Base-by-base conservation (phyloP, 164 flowering plant genomes). In the Malania oleifera region DNA sequence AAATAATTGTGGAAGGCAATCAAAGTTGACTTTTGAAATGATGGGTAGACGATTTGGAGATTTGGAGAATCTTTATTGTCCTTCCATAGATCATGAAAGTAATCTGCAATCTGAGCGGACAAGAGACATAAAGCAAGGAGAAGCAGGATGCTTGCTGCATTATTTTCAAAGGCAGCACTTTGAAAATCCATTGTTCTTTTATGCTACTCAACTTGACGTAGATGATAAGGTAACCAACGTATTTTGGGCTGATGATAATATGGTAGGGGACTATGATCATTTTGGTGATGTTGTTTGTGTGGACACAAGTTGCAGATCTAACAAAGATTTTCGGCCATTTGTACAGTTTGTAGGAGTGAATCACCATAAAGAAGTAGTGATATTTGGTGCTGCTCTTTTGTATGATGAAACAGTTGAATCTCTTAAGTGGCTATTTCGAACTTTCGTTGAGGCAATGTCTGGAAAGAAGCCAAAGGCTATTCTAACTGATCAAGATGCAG, bases 221-320 rank as follows among this genome's bases (percentile, higher is more conserved):
- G 65, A 64, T 40, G 73, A 64, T 39, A 41, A 48, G 47, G 47
- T 70, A 35, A 69, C 57, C 40, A 61, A 66, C 26, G 48, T 66
- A 27, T 70, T 71, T 59, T 71, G 71, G 70, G 67, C 70, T 1
- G 74, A 71, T 61, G 70, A 53, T 11, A 47, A 51, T 7, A 62
- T 58, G 70, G 44, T 66, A n/a, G 20, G 47, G 14, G 73, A 68
- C 12, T 68, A 73, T 54, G 49, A 29, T 5, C 47, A 17, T 7
- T 73, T 61, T 65, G 73, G 77, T 23, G 73, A 73, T 44, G 61
- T 66, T 7, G 59, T 73, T 24, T 53, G 57, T n/a, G 61, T 73
- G 9, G 77, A 73, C 57, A 69, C 77, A 23, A 69, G 65, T 2
- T 69, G 43, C 39, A 56, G 29, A 46, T 65, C 60, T 22, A 65